Base-by-base conservation (phyloP, 164 flowering plant genomes). In the Vitis labrusca region DNA sequence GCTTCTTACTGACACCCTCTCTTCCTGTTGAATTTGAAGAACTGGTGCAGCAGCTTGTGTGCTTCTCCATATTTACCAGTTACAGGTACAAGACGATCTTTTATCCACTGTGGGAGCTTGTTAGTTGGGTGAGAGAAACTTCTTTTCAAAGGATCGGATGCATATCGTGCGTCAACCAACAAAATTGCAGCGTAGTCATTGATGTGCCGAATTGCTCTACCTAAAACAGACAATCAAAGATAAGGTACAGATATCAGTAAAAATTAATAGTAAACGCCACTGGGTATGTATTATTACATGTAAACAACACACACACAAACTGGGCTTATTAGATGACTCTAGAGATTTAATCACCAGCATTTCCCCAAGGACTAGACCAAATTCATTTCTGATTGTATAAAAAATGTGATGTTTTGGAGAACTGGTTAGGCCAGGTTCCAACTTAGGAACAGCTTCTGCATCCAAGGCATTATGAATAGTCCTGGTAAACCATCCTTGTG, bases 61-160 rank as follows among this genome's bases (percentile, higher is more conserved):
- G 86, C 91, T 80, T 91, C 91, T 57, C 98, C 98, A 76, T 93
- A 96, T 68, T 80, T 89, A 52, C 66, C 62, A 16, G 91, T 74
- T 14, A 80, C 47, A 75, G 89, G 77, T 73, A 88, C 80, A 64
- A 93, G 87, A 44, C 83, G 78, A 66, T 80, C 79, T 75, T 85
- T 93, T 61, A 96, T 96, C 99, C 99, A 96, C 69, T 74, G 80
- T 1, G 99, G 99, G 16, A 96, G 97, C 89, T 96, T 96, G 83
- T 78, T 82, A 23, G 82, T 75, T 69, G 95, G 88, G 71, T 85
- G 86, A 16, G 89, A 78, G 23, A 48, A 73, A 67, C 82, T 75
- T 64, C 77, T 75, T 68, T 76, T 81, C 0, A 78, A 79, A 50
- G 86, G 74, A 77, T 85, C 83, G 71, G 82, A 80, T 67, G 89